Evolutionary conservation across 2,329 filamentous ascomycete genomes (phyloP).

Genomic region (Balansia obtecta): DNA sequence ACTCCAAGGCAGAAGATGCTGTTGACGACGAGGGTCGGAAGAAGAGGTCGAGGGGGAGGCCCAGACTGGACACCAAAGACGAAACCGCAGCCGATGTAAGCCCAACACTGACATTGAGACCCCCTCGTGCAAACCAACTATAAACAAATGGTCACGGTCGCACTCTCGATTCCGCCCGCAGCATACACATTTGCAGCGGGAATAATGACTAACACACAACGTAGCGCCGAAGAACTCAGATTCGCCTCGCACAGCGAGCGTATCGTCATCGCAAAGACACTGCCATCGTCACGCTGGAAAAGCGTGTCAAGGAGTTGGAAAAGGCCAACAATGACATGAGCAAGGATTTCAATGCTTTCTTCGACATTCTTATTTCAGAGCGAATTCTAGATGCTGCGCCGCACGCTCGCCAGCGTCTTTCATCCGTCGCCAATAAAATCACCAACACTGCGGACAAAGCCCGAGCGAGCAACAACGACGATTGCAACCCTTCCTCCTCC

Average conservation of each 20-base stretch:
- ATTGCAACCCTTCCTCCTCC: too few relatives aligned
- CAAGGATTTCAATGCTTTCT: constrained; percentile 54
- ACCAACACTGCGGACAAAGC: constrained; percentile 36
- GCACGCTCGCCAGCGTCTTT: constrained; percentile 44
- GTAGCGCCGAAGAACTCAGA: constrained; percentile 72
- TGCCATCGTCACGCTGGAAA: constrained; percentile 61
- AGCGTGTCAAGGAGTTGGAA: constrained; percentile 56
- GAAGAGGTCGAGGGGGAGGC: constrained; percentile 58
- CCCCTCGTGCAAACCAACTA: too few relatives aligned
- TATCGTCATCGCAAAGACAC: constrained; percentile 78
- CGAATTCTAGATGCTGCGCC: constrained; percentile 46
- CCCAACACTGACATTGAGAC: constrained; percentile 12
- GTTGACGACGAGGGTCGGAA: constrained; percentile 30
- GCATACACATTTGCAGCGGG: neutral
- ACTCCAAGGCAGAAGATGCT: constrained; percentile 10
- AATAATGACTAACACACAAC: neutral
- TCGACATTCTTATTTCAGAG: constrained; percentile 45
- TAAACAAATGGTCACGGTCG: too few relatives aligned
- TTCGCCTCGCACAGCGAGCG: constrained; percentile 72
- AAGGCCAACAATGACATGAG: constrained; percentile 62
- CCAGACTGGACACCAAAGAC: constrained; percentile 63
- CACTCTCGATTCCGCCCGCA: too few relatives aligned
- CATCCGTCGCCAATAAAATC: constrained; percentile 44
- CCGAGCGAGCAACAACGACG: constrained; percentile 24
- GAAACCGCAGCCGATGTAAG: constrained; percentile 68